Base-by-base conservation (phyloP, 2,329 filamentous ascomycete genomes). In the Fusarium globosum region DNA sequence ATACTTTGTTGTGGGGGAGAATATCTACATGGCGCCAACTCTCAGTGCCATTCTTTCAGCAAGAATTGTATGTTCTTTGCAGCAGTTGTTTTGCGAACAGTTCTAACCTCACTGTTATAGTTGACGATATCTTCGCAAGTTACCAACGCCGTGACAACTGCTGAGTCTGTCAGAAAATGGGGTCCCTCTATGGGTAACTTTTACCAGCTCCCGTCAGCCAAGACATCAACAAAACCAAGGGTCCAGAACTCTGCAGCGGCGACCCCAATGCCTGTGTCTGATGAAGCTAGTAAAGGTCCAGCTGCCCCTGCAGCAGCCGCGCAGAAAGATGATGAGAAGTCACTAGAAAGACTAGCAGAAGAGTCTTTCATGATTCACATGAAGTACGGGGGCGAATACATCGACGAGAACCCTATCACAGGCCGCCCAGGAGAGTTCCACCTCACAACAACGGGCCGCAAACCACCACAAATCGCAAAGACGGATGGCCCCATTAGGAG, bases 391-490 rank as follows among this genome's bases (percentile, higher is more conserved):
- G 87, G 89, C 55, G 90, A 92, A 72, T 92, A 90, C 78, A 88
- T 92, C 81, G 89, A 92, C 80, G 89, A 92, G 79, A 92, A 91
- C 73, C 89, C 90, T 46, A 92, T 92, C 75, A 91, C 89, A 1
- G 90, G 91, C 55, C 86, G 87, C 36, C 90, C 90, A 2, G 90
- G 90, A 56, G 89, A 90, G 61, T 92, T 92, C 80, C 89, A 91
- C 73, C 85, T 92, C 16, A 87, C 88, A 14, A 90, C 88, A 13
- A 91, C 89, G 0, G 90, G 90, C 3, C 86, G 89, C 61, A 88
- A 88, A 76, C 79, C 81, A 28, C 81, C 80, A 5, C 80, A 80
- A 49, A 73, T 79, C 48, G 74, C 73, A 9, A 73, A 79, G 51
- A 75, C 80, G 30, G 77, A 78, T 13, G 77, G 79, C 3, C 67